Evolutionary conservation across 2,329 filamentous ascomycete species (phyloP), one percentile per base, ranked within the genome.

Genomic region (Trichoderma koningiopsis): DNA sequence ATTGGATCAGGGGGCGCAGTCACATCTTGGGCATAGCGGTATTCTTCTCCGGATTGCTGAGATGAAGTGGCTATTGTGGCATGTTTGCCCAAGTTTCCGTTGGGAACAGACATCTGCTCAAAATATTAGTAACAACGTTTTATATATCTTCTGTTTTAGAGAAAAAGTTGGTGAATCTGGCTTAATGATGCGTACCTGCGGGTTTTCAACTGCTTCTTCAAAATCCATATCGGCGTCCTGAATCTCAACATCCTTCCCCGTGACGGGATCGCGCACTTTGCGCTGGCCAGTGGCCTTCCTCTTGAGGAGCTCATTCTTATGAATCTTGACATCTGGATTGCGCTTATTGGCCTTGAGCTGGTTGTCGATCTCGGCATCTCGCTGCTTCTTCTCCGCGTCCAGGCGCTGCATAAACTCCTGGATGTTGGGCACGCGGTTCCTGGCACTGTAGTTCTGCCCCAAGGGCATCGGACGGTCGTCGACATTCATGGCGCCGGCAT

Each of bases 1-100:
- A 97, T 84, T 0, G 95, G 95, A 73, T 96, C 94, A 1, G 95
- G 95, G 2, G 95, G 95, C 0, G 95, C 92, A 0, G 93, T 97
- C 69, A 97, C 85, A 80, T 98, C 95, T 80, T 97, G 95, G 11
- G 89, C 92, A 69, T 91, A 77, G 72, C 91, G 92, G 79, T 98
- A 97, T 72, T 97, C 92, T 70, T 91, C 86, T 33, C 90, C 88
- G 0, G 89, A 89, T 77, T 96, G 92, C 0, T 85, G 84, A 0
- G 90, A 79, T 1, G 92, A 87, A 0, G 92, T 93, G 76, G 91
- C 88, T 43, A 93, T 85, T 0, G 92, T 86, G 74, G 92, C 91
- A 3, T 88, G 83, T 77, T 92, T 94, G 72, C 89, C 88, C 2
- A 98, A 81, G 75, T 97, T 97, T 53, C 93, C 92, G 79, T 97